phyloP scores from a whole-genome alignment of 257 asterid genomes.

The Ajuga chamaepitys region DNA sequence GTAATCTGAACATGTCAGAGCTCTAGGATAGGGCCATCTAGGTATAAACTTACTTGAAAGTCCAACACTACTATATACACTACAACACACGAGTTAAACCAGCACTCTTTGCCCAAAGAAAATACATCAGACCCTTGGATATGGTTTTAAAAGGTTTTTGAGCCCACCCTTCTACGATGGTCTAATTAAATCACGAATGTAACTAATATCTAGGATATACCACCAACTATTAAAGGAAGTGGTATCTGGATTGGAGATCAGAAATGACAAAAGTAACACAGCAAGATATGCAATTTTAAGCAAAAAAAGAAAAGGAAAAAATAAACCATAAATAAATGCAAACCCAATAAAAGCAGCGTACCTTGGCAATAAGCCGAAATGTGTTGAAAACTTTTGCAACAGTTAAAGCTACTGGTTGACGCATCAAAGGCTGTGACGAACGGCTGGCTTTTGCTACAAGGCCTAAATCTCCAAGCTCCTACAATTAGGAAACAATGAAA shows the following conservation, averaged over 20 bases:
- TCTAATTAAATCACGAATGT: neutral
- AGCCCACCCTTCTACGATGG: neutral
- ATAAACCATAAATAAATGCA: neutral
- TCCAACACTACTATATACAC: neutral
- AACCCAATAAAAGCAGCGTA: constrained; percentile 9
- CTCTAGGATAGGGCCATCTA: neutral
- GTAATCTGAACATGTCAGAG: neutral
- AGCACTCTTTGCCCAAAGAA: neutral
- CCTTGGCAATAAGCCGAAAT: constrained; percentile 83
- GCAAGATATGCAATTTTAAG: neutral
- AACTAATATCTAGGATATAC: neutral
- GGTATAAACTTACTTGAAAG: neutral
- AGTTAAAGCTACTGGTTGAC: constrained; percentile 75
- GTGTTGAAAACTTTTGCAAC: constrained; percentile 78
- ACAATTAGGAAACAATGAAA: constrained; percentile 11
- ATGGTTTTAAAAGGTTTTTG: neutral
- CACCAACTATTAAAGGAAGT: neutral
- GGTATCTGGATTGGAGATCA: neutral
- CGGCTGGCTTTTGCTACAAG: constrained; percentile 91
- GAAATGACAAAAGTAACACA: neutral
- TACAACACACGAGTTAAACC: neutral
- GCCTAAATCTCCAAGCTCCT: constrained; percentile 96
- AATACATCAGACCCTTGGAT: neutral
- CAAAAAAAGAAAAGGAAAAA: neutral
- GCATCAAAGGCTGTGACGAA: constrained; percentile 85